Base-by-base conservation (phyloP, 306 rosid species). In the Pyrus pyrifolia region DNA sequence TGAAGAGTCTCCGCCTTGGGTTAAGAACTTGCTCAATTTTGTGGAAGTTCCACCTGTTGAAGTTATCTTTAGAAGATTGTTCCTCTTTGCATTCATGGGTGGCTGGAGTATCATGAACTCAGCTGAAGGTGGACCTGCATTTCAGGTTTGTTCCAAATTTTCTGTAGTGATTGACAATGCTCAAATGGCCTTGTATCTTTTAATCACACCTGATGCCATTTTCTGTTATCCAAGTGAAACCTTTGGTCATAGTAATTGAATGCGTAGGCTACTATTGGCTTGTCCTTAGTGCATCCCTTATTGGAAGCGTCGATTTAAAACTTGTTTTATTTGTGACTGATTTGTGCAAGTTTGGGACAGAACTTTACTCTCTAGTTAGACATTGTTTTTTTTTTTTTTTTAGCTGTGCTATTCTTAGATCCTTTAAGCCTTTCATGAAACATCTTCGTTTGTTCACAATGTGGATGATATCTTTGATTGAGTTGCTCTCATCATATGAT, bases 21-120 rank as follows among this genome's bases (percentile, higher is more conserved):
- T 93, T 81, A 83, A 89, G 88, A 96, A 85, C 81, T 83, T 91
- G 82, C 89, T 96, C 75, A 74, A 78, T 78, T 89, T 82, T 75
- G 98, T 93, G 79, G 99, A 96, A 86, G 85, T 91, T 82, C 96
- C 99, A 45, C 96, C 98, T 1, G 76, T 85, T 23, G 98, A 96
- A 55, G 87, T 93, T 67, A 86, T 93, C 69, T 92, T 91, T 40
- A 88, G 98, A 86, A 87, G 99, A 82, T 80, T 93, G 82, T 93
- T 93, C 84, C 96, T 96, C 73, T 96, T 96, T 79, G 91, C 91
- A 61, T 93, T 96, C 89, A 93, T 93, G 98, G 97, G 86, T 81
- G 98, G 93, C 75, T 96, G 99, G 99, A 96, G 99, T 81, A 88
- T 93, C 64, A 93, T 93, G 96, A 96, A 93, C 85, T 92, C 98